phyloP scores from a whole-genome alignment of 2,329 filamentous ascomycete species.

The Claviceps paspali region DNA sequence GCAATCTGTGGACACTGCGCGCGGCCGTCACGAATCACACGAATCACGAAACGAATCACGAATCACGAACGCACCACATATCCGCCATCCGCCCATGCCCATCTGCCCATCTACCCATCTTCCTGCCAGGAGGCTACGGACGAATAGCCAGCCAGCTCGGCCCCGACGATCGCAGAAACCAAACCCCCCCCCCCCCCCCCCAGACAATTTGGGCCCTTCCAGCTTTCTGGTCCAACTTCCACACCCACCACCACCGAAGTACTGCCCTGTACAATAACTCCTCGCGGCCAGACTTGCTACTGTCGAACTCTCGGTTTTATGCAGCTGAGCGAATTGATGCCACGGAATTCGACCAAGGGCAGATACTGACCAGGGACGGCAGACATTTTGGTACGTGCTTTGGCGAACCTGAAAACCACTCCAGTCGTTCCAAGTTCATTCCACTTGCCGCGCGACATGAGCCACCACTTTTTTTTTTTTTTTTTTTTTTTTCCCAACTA shows the following conservation, averaged over 20 bases:
- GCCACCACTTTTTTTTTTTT: not conserved
- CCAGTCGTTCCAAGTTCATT: not conserved
- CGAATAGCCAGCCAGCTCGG: not conserved
- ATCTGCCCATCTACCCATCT: not conserved
- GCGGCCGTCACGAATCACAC: too few relatives aligned
- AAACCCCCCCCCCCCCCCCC: not conserved
- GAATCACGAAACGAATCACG: too few relatives aligned
- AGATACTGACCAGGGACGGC: not conserved
- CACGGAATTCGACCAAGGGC: not conserved
- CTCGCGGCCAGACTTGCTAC: not conserved
- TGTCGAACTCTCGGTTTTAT: not conserved
- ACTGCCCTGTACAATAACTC: not conserved
- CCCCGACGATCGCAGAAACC: conserved; percentile 4
- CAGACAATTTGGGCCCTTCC: conserved; percentile 1
- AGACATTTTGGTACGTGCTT: conserved; percentile 5
- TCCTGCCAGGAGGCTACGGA: not conserved
- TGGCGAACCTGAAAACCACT: conserved; percentile 1
- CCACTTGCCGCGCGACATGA: conserved; percentile 3
- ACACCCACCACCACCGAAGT: not conserved
- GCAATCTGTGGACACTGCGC: too few relatives aligned
- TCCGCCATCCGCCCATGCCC: not conserved
- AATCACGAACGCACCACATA: not conserved
- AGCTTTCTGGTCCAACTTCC: not conserved
- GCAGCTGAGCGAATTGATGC: not conserved
- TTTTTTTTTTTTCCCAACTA: too few relatives aligned